Conservation (phyloP, 768 basidiomycete species). For the Pisolithus sp. region DNA sequence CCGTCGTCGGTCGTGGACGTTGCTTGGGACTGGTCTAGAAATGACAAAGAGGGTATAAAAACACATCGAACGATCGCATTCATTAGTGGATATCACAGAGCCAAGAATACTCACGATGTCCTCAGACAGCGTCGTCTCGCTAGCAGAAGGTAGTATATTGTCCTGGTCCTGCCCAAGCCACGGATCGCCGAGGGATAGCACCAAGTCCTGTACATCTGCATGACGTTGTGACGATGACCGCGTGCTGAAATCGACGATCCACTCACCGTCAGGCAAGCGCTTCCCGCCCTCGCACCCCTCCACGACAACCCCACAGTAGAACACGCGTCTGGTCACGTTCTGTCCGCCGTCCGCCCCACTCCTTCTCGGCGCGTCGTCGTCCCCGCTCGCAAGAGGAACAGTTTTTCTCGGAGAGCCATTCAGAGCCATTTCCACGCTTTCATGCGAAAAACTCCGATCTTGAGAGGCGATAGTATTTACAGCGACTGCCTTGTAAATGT, state of each 20-base stretch:
- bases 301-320: slow-evolving; percentile 86
- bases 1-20: slow-evolving; percentile 53
- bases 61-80: neutral
- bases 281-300: slow-evolving; percentile 72
- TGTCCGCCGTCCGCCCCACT: neutral
- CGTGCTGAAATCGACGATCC: neutral
- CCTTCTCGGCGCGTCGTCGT: slow-evolving; percentile 44
- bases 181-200: slow-evolving; percentile 69
- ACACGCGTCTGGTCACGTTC: slow-evolving; percentile 66
- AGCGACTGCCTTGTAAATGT: too few species aligned
- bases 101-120: slow-evolving; percentile 35
- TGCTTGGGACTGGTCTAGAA: slow-evolving; percentile 26
- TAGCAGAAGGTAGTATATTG: slow-evolving; percentile 39
- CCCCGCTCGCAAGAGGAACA: slow-evolving; percentile 65
- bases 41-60: neutral
- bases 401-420: slow-evolving; percentile 67
- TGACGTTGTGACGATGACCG: slow-evolving; percentile 4
- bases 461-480: too few species aligned
- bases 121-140: slow-evolving; percentile 32
- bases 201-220: slow-evolving; percentile 71
- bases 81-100: neutral
- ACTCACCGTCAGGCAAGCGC: slow-evolving; percentile 60
- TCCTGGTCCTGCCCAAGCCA: slow-evolving; percentile 47
- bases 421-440: slow-evolving; percentile 46
- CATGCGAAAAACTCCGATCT: slow-evolving; percentile 10